Base-by-base conservation (phyloP, 805 yeast genomes). In the Komagataella mondaviorum region DNA sequence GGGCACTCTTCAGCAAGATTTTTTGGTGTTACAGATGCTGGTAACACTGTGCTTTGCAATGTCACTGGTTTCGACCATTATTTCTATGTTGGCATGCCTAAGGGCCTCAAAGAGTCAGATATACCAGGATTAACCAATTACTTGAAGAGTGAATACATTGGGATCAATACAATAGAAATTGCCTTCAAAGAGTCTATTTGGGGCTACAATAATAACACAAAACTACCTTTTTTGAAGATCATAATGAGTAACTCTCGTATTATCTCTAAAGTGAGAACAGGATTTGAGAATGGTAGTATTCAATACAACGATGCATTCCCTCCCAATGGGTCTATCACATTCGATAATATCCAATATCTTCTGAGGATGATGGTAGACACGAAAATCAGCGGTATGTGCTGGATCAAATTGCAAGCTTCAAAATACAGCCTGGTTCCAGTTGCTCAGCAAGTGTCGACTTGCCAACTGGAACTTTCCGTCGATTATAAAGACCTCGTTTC, bases 351-450 rank as follows among this genome's bases (percentile, higher is more conserved):
- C 54, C 88, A 89, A 52, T 95, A 85, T 63, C 71, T 88, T 43
- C 66, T 95, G 53, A 74, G 99, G 59, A 71, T 90, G 66, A 88
- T 93, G 93, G 80, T 93, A 47, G 99, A 93, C 67, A 83, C 95
- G 66, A 80, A 83, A 49, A 88, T 91, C 54, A 85, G 91, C 1
- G 95, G 99, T 45, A 93, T 93, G 99, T 85, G 95, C 23, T 93
- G 99, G 99, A 74, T 95, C 23, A 85, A 96, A 0, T 73, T 91
- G 23, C 97, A 98, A 0, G 77, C 73, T 52, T 80, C 81, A 0
- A 83, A 77, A 56, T 95, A 90, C 64, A 59, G 62, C 1, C 49
- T 81, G 55, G 72, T 80, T 2, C 56, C 63, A 1, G 58, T 65
- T 10, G 4, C 48, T 1, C 44, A 57, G 6, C 71, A 68, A 55